Evolutionary conservation across 441 rosid species (phyloP).

Genomic region (Mallotus japonicus): DNA sequence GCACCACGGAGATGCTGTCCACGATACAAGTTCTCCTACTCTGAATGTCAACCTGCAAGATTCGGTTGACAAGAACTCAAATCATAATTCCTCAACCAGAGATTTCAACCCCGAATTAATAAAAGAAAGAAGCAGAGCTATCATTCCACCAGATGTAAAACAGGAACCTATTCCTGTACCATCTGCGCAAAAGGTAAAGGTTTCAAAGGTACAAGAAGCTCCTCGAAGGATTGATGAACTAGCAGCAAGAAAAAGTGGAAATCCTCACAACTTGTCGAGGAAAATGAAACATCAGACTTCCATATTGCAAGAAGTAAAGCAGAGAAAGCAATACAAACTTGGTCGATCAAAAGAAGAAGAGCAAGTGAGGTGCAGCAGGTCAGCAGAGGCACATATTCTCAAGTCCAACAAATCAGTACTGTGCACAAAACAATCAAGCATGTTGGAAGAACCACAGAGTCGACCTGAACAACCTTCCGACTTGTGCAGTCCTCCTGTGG

Average conservation of each 20-base stretch:
- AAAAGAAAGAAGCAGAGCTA: conserved; percentile 20
- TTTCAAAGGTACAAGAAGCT: conserved; percentile 30
- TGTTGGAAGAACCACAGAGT: conserved; percentile 25
- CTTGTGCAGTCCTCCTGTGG: conserved; percentile 12
- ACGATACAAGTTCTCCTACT: conserved; percentile 23
- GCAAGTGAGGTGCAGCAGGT: conserved; percentile 27
- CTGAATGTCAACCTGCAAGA: conserved; percentile 24
- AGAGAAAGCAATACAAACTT: conserved; percentile 31
- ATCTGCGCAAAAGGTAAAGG: conserved; percentile 32
- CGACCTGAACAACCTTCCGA: conserved; percentile 27
- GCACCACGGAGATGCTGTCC: conserved; percentile 27
- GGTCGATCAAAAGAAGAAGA: conserved; percentile 29
- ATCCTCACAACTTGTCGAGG: conserved; percentile 33
- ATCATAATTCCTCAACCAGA: conserved; percentile 23
- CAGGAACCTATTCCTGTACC: conserved; percentile 35
- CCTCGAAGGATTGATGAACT: conserved; percentile 41
- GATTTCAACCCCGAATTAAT: conserved; percentile 25
- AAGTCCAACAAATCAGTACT: conserved; percentile 30
- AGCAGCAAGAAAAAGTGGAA: conserved; percentile 35
- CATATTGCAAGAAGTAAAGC: conserved; percentile 38
- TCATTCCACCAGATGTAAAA: conserved; percentile 19
- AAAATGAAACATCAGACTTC: conserved; percentile 34
- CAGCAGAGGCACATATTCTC: conserved; percentile 33
- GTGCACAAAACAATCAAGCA: conserved; percentile 20
- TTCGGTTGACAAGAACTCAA: conserved; percentile 23